phyloP scores from a whole-genome alignment of 108 stramenopile species.

The Chaetoceros muelleri region DNA sequence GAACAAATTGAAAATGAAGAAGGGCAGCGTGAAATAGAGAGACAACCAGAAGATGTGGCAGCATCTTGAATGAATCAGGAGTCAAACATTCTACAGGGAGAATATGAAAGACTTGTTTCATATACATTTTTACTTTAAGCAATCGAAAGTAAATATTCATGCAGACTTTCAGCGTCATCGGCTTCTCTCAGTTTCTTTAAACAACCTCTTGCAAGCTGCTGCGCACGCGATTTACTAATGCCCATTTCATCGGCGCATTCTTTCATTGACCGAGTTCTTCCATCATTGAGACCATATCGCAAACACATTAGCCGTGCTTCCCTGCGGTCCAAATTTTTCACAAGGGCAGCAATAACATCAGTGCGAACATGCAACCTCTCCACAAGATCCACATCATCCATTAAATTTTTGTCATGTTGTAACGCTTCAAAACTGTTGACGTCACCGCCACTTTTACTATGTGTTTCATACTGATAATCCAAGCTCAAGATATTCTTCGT shows the following conservation, averaged over 20 bases:
- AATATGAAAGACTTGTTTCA: too few relatives aligned
- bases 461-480: conserved; percentile 51
- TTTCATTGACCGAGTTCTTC: conserved; percentile 38
- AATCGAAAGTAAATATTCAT: conserved; percentile 74
- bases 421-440: conserved; percentile 11
- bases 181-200: conserved; percentile 70
- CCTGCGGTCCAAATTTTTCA: conserved; percentile 40
- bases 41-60: too few relatives aligned
- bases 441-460: conserved; percentile 31
- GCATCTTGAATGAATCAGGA: too few relatives aligned
- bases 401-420: conserved; percentile 10
- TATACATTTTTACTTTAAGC: conserved; percentile 22
- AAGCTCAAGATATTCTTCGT: conserved; percentile 54
- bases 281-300: conserved; percentile 70
- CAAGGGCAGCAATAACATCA: conserved; percentile 62
- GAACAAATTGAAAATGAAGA: background rate
- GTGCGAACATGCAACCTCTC: conserved; percentile 62
- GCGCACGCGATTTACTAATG: conserved; percentile 46
- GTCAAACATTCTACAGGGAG: too few relatives aligned
- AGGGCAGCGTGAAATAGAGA: too few relatives aligned
- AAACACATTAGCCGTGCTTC: conserved; percentile 65
- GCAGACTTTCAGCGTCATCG: conserved; percentile 54
- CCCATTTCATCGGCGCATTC: conserved; percentile 75
- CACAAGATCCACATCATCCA: conserved; percentile 46
- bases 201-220: conserved; percentile 47